Evolutionary conservation across 2,329 filamentous ascomycete species (phyloP), one percentile per base, ranked within the genome.

Genomic region (Talaromyces sp.): DNA sequence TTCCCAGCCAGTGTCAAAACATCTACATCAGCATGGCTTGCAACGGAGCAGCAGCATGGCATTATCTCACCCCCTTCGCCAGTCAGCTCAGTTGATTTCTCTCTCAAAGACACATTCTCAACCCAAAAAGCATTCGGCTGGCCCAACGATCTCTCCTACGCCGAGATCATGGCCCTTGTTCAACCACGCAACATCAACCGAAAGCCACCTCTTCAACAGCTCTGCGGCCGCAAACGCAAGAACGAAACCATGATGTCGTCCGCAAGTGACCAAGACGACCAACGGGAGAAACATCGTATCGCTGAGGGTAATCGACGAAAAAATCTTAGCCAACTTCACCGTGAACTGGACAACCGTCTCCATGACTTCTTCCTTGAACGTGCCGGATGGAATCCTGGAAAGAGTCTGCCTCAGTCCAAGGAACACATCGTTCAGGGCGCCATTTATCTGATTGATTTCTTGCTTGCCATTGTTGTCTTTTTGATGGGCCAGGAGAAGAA

Each of bases 181-280:
- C 73, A 73, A 7, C 77, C 77, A 1, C 72, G 74, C 38, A 73
- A 77, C 61, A 76, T 76, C 58, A 78, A 74, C 68, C 76, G 77
- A 60, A 78, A 78, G 68, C 72, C 73, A 0, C 77, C 77, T 22
- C 69, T 78, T 29, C 77, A 78, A 70, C 76, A 78, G 61, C 69
- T 77, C 7, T 78, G 76, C 64, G 76, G 76, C 38, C 75, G 76
- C 11, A 78, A 78, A 71, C 76, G 77, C 63, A 78, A 78, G 69
- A 72, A 72, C 27, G 76, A 74, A 64, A 60, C 71, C 58, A 68
- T 72, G 29, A 36, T 38, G 36, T 59, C 56, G 56, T 59, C 56
- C 56, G 73, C 74, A 7, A 67, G 66, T 7, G 76, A 78, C 38
- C 68, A 68, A 17, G 76, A 78, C 66, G 76, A 78, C 54, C 76